These are phyloP conservation scores for Magnaporthiopsis poae DNA, from an alignment of 2,329 filamentous ascomycete species.

Conservation along the genomic window DNA sequence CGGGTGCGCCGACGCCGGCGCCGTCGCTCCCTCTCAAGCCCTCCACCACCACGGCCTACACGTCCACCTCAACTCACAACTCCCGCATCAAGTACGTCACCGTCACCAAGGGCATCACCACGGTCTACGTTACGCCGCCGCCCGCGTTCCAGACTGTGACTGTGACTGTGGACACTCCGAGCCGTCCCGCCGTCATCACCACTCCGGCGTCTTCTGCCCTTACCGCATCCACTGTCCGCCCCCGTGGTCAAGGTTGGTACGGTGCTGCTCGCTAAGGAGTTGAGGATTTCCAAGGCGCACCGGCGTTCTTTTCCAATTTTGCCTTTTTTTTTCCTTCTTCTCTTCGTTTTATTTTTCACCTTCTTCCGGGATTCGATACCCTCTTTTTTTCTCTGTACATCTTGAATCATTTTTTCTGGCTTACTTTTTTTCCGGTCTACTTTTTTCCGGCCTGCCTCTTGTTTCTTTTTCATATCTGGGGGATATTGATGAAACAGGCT, in stretches of 20 bases:
- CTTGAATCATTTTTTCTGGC: slow-evolving; percentile 1
- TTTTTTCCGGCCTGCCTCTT: neutral
- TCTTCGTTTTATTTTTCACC: slow-evolving; percentile 3
- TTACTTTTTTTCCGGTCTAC: neutral
- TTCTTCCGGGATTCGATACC: slow-evolving; percentile 6
- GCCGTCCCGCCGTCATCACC: neutral
- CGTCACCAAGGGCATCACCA: slow-evolving; percentile 25
- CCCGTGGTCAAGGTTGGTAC: slow-evolving; percentile 1
- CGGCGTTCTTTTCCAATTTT: slow-evolving; percentile 1
- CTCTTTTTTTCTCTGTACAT: neutral
- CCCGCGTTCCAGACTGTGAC: too few relatives aligned
- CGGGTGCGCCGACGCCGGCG: slow-evolving; percentile 1
- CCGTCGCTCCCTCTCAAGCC: neutral
- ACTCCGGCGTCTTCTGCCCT: neutral
- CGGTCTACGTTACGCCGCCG: slow-evolving; percentile 2
- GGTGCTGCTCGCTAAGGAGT: neutral
- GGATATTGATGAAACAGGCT: too few relatives aligned
- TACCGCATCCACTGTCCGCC: neutral
- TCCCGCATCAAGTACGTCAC: slow-evolving; percentile 31
- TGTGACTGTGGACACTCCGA: too few relatives aligned
- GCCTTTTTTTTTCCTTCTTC: slow-evolving; percentile 8
- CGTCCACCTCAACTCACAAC: slow-evolving; percentile 9
- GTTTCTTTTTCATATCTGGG: too few relatives aligned
- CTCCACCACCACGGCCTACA: slow-evolving; percentile 13
- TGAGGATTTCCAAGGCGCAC: neutral